A percentile compares a stretch with the other conserved stretches of the same genome.
Conservation (phyloP, 192 early-diverging fungal genomes). For the Phlyctochytrium planicorne region DNA sequence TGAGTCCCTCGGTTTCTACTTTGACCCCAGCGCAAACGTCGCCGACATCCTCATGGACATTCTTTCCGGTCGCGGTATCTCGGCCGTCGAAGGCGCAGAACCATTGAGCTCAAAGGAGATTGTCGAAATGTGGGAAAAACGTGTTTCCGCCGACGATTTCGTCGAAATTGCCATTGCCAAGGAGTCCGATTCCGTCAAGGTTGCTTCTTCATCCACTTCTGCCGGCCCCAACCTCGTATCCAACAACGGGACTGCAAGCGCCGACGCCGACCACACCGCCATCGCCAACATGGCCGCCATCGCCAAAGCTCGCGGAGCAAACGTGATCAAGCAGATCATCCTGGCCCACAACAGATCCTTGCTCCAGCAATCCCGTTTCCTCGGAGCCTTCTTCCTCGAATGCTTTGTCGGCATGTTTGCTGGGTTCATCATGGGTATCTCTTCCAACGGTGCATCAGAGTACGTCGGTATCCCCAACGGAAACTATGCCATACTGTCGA, state of each 20-base stretch:
- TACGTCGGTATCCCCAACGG: slow-evolving; percentile 17
- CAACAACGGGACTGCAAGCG: no score
- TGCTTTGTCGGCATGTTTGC: slow-evolving; percentile 33
- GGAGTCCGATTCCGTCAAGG: no score
- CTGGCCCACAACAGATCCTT: slow-evolving; percentile 27
- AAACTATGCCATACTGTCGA: no score
- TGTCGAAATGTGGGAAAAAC: slow-evolving; percentile 34
- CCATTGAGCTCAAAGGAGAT: slow-evolving; percentile 24
- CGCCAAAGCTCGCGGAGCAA: slow-evolving; percentile 15
- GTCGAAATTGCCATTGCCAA: no score
- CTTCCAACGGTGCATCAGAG: slow-evolving; percentile 12
- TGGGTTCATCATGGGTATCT: slow-evolving; percentile 34
- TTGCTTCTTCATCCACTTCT: no score
- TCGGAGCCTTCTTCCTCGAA: slow-evolving; percentile 32
- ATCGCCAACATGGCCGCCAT: slow-evolving; percentile 2
- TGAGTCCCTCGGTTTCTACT: slow-evolving; percentile 29
- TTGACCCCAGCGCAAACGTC: slow-evolving; percentile 15
- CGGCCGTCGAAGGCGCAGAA: slow-evolving; percentile 35
- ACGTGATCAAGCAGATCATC: slow-evolving; percentile 14
- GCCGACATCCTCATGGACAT: slow-evolving; percentile 42
- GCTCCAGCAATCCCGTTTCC: slow-evolving; percentile 31
- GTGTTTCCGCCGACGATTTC: slow-evolving; percentile 20
- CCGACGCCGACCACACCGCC: slow-evolving; percentile 3
- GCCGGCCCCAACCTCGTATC: no score
- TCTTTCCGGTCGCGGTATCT: no score